Conservation (phyloP, 2,329 filamentous ascomycete species). For the Davidsoniella virescens region DNA sequence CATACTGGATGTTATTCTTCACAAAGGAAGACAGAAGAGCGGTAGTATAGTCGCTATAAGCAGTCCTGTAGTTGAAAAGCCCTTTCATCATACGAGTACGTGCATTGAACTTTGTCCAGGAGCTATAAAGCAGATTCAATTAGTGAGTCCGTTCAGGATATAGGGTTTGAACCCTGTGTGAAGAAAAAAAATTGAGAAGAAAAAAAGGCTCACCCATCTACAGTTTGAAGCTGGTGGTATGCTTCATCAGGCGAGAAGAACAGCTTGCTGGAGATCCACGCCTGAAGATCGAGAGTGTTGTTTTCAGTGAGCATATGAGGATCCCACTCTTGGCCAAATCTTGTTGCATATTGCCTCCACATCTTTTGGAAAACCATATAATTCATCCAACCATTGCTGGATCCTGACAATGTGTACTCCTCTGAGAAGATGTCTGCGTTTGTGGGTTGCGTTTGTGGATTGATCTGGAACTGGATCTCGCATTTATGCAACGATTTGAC, state of each 20-base stretch:
- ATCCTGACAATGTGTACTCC: constrained; percentile 22
- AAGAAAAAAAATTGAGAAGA: too few relatives aligned
- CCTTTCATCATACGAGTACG: constrained; percentile 59
- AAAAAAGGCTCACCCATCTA: constrained; percentile 30
- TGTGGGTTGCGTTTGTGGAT: constrained; percentile 17
- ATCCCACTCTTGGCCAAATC: not conserved
- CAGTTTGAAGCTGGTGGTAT: constrained; percentile 33
- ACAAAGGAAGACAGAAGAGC: constrained; percentile 45
- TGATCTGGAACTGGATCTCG: constrained; percentile 47
- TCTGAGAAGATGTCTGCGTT: constrained; percentile 30
- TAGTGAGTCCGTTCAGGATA: constrained; percentile 5
- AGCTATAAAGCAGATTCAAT: constrained; percentile 20
- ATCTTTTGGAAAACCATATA: not conserved
- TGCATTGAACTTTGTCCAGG: constrained; percentile 49
- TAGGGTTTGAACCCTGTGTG: too few relatives aligned
- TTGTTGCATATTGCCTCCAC: not conserved
- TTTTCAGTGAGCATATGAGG: not conserved
- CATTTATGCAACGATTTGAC: constrained; percentile 31
- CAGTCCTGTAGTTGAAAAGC: constrained; percentile 48
- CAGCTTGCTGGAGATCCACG: constrained; percentile 47
- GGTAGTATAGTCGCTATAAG: constrained; percentile 44
- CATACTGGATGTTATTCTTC: constrained; percentile 51
- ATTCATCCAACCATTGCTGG: constrained; percentile 3
- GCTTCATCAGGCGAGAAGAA: constrained; percentile 45
- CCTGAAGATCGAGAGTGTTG: constrained; percentile 16